phyloP scores from a whole-genome alignment of 1,284 basidiomycete genomes.

The Cryptococcus hybrid region DNA sequence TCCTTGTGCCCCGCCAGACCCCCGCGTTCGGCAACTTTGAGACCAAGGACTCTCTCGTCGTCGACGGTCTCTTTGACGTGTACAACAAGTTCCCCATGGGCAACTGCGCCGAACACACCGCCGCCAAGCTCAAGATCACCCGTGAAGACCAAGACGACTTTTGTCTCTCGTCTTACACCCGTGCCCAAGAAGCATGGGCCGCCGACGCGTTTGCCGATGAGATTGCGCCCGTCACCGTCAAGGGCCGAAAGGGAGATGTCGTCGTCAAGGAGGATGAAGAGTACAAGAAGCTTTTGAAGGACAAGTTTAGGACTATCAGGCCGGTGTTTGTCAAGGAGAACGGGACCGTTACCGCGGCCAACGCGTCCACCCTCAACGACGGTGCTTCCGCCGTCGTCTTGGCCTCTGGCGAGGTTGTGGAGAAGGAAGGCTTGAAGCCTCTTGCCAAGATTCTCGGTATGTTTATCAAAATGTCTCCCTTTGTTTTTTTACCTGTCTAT shows the following conservation, averaged over 20 bases:
- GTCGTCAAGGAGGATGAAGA: slow-evolving; percentile 94
- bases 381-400: slow-evolving; percentile 95
- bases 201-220: slow-evolving; percentile 80
- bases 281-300: slow-evolving; percentile 91
- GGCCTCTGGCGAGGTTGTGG: slow-evolving; percentile 85
- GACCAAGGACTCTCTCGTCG: slow-evolving; percentile 81
- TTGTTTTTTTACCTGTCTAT: neutral
- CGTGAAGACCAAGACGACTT: slow-evolving; percentile 85
- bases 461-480: slow-evolving; percentile 38
- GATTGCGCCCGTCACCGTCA: slow-evolving; percentile 89
- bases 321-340: slow-evolving; percentile 79
- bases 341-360: slow-evolving; percentile 91
- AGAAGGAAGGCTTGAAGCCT: slow-evolving; percentile 83
- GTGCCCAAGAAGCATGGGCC: slow-evolving; percentile 88
- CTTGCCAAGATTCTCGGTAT: slow-evolving; percentile 85
- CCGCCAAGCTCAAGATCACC: slow-evolving; percentile 76
- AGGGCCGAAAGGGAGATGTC: slow-evolving; percentile 90
- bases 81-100: slow-evolving; percentile 97
- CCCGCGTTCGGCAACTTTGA: slow-evolving; percentile 88
- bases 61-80: slow-evolving; percentile 92
- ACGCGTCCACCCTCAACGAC: slow-evolving; percentile 94
- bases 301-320: slow-evolving; percentile 82
- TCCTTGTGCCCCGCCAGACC: slow-evolving; percentile 61
- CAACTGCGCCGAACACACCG: slow-evolving; percentile 87
- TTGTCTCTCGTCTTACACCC: slow-evolving; percentile 91